phyloP scores from a whole-genome alignment of 2,329 filamentous ascomycete species.

The Colletotrichum sp. region DNA sequence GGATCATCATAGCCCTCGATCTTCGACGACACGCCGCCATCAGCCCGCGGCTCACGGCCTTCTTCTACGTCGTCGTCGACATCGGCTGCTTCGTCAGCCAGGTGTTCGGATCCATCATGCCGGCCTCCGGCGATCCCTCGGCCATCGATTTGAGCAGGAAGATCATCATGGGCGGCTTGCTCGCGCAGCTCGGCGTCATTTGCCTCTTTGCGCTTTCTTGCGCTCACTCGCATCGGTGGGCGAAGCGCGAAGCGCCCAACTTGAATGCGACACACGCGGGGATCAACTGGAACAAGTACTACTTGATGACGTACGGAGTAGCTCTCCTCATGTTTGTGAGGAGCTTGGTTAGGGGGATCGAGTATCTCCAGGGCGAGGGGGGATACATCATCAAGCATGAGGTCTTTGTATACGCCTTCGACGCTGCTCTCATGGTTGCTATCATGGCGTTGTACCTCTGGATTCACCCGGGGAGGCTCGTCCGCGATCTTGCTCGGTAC shows the following conservation, averaged over 20 bases:
- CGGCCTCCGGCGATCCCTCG: slow-evolving; percentile 22
- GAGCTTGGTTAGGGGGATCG: slow-evolving; percentile 23
- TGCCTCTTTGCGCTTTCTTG: slow-evolving; percentile 41
- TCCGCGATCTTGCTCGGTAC: slow-evolving; percentile 4
- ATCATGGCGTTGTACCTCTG: slow-evolving; percentile 36
- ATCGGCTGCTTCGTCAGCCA: slow-evolving; percentile 48
- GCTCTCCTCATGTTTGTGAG: slow-evolving; percentile 20
- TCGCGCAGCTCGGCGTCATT: slow-evolving; percentile 56
- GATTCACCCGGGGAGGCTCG: slow-evolving; percentile 20
- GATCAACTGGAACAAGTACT: slow-evolving; percentile 22
- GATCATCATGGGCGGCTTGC: slow-evolving; percentile 40
- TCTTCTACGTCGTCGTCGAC: slow-evolving; percentile 54
- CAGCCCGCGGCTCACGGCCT: slow-evolving; percentile 42
- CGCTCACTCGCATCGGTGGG: not conserved
- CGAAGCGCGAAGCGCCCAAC: not conserved
- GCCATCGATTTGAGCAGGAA: slow-evolving; percentile 22
- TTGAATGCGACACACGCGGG: not conserved
- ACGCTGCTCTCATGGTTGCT: slow-evolving; percentile 42
- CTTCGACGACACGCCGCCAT: slow-evolving; percentile 42
- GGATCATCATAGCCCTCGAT: slow-evolving; percentile 35
- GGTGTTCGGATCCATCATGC: slow-evolving; percentile 35
- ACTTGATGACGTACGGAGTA: slow-evolving; percentile 20
- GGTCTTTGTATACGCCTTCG: slow-evolving; percentile 46
- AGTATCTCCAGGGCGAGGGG: slow-evolving; percentile 21
- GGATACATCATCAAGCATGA: slow-evolving; percentile 47